Conservation (phyloP, 2,329 filamentous ascomycete species). For the Orbilia oligospora region DNA sequence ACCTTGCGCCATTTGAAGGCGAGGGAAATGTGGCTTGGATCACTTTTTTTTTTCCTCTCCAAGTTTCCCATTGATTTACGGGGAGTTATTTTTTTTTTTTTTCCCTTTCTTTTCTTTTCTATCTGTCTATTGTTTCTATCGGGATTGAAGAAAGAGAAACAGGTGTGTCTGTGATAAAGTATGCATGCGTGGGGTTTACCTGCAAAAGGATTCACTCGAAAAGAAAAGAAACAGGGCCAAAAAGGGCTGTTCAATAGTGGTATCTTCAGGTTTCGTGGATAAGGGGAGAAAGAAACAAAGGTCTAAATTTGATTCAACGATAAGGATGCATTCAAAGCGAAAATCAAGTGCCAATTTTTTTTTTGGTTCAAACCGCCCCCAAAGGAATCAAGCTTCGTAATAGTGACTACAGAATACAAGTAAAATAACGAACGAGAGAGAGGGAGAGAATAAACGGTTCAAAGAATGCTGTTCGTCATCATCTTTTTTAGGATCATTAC, state of each 20-base stretch:
- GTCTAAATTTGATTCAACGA: neutral
- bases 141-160: neutral
- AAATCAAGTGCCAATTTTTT: constrained; percentile 7
- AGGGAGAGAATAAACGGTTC: constrained; percentile 2
- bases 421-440: constrained; percentile 2
- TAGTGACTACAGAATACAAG: neutral
- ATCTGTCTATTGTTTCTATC: neutral
- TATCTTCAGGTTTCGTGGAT: neutral
- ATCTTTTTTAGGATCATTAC: constrained; percentile 49
- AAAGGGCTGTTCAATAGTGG: constrained; percentile 3
- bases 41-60: no score
- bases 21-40: neutral
- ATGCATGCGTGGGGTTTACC: neutral
- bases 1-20: constrained; percentile 4
- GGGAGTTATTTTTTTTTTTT: neutral
- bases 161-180: neutral
- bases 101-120: no score
- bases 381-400: constrained; percentile 12
- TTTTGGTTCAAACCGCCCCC: neutral
- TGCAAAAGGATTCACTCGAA: constrained; percentile 3
- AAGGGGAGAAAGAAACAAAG: neutral
- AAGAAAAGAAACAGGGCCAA: neutral
- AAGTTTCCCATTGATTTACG: neutral
- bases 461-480: constrained; percentile 30
- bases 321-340: neutral